These are phyloP conservation scores for Paralagenidium karlingii DNA, from an alignment of 352 stramenopile species.

Conservation along the genomic window DNA sequence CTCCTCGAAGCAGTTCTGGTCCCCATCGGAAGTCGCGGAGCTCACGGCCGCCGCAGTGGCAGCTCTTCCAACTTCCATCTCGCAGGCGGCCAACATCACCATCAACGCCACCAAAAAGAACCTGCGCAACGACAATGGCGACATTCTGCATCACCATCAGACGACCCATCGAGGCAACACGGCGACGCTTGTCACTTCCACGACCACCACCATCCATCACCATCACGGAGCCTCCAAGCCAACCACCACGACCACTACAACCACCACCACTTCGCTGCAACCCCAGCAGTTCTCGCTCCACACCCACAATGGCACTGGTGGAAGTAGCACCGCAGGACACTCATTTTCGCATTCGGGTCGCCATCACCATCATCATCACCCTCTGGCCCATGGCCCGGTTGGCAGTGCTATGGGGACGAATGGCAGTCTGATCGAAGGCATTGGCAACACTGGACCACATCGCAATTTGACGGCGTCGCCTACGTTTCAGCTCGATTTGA, in stretches of 20 bases:
- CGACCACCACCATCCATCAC: conserved; percentile 64
- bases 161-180: conserved; percentile 58
- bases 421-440: no score
- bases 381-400: neutral
- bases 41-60: conserved; percentile 60
- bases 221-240: conserved; percentile 6
- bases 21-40: conserved; percentile 59
- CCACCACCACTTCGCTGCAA: conserved; percentile 12
- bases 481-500: conserved; percentile 66
- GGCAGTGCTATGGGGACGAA: neutral
- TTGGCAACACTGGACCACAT: neutral
- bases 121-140: conserved; percentile 53
- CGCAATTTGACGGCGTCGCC: conserved; percentile 10
- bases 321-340: conserved; percentile 7
- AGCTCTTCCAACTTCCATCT: conserved; percentile 46
- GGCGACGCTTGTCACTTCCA: conserved; percentile 61
- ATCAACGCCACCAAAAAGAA: conserved; percentile 19
- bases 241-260: conserved; percentile 9
- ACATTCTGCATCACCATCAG: conserved; percentile 68
- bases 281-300: conserved; percentile 35
- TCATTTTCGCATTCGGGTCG: conserved; percentile 32
- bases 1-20: conserved; percentile 50
- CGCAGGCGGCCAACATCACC: conserved; percentile 15
- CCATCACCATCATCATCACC: conserved; percentile 11
- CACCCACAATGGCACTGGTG: conserved; percentile 1